These are phyloP conservation scores for Moringa oleifera DNA, from an alignment of 345 rosid species.

Conservation along the genomic window DNA sequence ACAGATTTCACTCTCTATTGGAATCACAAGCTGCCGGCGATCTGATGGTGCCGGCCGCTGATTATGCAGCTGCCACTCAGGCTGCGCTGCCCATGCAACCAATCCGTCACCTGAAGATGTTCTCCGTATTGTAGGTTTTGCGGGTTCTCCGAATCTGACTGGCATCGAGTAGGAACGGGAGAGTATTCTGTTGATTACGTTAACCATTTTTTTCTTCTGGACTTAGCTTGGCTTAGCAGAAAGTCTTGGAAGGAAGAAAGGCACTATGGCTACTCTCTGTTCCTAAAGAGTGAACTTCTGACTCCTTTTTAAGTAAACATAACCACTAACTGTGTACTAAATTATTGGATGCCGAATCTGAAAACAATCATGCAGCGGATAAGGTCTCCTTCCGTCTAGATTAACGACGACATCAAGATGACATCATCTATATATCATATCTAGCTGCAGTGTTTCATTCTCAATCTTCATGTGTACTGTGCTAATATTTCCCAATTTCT, in stretches of 20 bases:
- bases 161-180: constrained; percentile 70
- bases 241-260: not conserved
- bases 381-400: no score
- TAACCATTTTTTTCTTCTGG: constrained; percentile 41
- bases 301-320: constrained; percentile 5
- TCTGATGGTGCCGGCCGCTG: constrained; percentile 24
- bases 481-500: not conserved
- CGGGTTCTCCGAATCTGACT: constrained; percentile 56
- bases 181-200: constrained; percentile 63
- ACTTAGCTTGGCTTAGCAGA: constrained; percentile 7
- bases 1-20: constrained; percentile 25
- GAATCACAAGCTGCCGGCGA: constrained; percentile 14
- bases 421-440: no score
- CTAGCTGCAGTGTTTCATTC: no score
- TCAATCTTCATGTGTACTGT: no score
- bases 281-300: not conserved
- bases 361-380: constrained; percentile 11
- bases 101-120: constrained; percentile 12
- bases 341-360: not conserved
- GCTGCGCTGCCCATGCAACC: constrained; percentile 18
- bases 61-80: constrained; percentile 18
- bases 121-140: constrained; percentile 40
- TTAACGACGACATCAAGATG: no score
- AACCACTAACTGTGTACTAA: no score
- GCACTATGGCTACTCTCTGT: no score